Evolutionary conservation across 2,329 filamentous ascomycete species (phyloP), one percentile per base, ranked within the genome.

Genomic region (Aspergillus texensis): DNA sequence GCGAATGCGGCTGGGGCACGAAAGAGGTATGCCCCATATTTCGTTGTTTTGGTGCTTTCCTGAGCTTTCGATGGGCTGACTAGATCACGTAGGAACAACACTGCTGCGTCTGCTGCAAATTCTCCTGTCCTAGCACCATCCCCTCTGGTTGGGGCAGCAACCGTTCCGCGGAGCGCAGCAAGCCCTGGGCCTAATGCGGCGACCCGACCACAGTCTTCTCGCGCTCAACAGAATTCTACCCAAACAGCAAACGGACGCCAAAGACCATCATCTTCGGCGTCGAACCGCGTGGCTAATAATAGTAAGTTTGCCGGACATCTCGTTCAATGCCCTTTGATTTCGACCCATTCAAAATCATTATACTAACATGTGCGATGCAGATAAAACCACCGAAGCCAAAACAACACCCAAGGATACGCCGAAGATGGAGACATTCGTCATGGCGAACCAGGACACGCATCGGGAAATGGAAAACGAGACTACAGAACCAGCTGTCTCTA

Each of bases 71-170:
- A 28, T 24, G 45, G n/a, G 54, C 34, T 52, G 30, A 45, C 57
- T 65, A 60, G 65, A 62, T 66, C n/a, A 65, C 60, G 53, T 71
- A 80, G 81, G 72, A 82, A 80, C 71, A 79, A 82, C 68, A 80
- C 83, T 65, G 78, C 77, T 69, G 82, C 76, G 70, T 77, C 81
- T 66, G 80, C 82, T 30, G 85, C 83, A 63, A 85, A 88, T 71
- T 91, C 92, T 1, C 88, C 91, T 21, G 89, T 89, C 3, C 82
- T 90, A 67, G 86, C 88, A n/a, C 90, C 92, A 1, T 94, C 93
- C 1, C 92, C 92, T 21, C 84, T 93, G 54, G 83, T 91, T 55
- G 85, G 87, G 56, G 86, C 85, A n/a, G 86, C 92, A 63, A 78
- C 79, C 62, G 70, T 78, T 46, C 85, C 87, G 30, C 91, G 93